Base-by-base conservation (phyloP, 202 grass and related monocot genomes). In the Schoenoplectus tabernaemontani region DNA sequence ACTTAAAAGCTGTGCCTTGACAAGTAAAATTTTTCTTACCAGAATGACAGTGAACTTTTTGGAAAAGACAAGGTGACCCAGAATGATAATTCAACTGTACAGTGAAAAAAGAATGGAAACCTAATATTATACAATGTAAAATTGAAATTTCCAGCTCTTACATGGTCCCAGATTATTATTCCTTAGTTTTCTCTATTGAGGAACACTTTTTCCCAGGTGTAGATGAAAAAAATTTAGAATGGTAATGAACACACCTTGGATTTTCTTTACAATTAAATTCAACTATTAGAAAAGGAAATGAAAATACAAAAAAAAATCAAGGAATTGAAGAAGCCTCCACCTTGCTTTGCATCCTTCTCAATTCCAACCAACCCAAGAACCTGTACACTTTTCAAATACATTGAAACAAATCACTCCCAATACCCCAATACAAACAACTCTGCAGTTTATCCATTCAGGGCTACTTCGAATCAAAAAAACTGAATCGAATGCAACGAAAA, bases 381-480 rank as follows among this genome's bases (percentile, higher is more conserved):
- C 88, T 89, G 83, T 87, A 89, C 42, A 91, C 85, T 84, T 90
- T 86, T 78, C 83, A 62, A 96, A 90, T 57, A 96, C 83, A 89
- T 88, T 89, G 5, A 99, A 73, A 63, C 88, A 92, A 20, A 95
- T 86, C 10, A 99, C 69, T 12, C 78, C 83, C 26, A 88, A 91
- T 41, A 96, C 16, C 7, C 86, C 65, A 81, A 88, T 82, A 83
- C 92, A 91, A 9, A 81, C 85, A 32, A 92, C 78, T 5, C 42
- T 78, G 71, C 85, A 79, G 75, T 34, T 79, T 48, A 82, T 82
- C 62, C 90, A 83, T 56, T 93, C 89, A 1, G 77, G 33, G 16
- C 86, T 73, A 33, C 78, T 83, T 0, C 71, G 79, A 37, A 92
- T 85, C 64, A 99, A 87, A 72, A 86, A 86, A 5, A 95, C 84